Percentiles rank a stretch among this genome's conserved stretches.
Conservation (phyloP, 495 filamentous ascomycete genomes). For the Clohesyomyces aquaticus region DNA sequence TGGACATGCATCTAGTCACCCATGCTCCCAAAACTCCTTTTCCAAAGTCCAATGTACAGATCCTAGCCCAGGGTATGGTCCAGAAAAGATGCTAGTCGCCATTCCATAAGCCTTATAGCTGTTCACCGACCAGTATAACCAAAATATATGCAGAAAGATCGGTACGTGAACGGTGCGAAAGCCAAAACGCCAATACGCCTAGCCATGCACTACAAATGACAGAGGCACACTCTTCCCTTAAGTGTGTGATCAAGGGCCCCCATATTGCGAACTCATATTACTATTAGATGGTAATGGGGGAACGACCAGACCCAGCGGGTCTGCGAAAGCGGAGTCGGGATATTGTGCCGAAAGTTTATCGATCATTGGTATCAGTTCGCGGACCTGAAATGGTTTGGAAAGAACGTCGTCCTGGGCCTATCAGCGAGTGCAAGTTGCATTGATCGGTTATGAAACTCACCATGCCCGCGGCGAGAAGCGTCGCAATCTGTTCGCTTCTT, state of each 20-base stretch:
- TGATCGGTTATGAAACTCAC: conserved; percentile 45
- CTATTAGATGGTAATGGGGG: too few relatives aligned
- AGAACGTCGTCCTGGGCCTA: conserved; percentile 70
- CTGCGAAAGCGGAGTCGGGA: neutral
- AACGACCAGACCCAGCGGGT: neutral
- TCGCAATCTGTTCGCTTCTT: conserved; percentile 65
- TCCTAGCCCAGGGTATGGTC: neutral
- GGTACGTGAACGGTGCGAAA: too few relatives aligned
- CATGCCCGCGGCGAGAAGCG: conserved; percentile 71
- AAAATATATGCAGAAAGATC: neutral
- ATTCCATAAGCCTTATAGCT: neutral
- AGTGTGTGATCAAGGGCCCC: too few relatives aligned
- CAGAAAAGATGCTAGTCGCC: neutral
- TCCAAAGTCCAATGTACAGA: too few relatives aligned
- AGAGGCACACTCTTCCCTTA: too few relatives aligned
- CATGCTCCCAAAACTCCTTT: too few relatives aligned
- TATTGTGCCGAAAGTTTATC: conserved; percentile 40
- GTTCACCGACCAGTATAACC: neutral
- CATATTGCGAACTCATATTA: too few relatives aligned
- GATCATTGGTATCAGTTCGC: conserved; percentile 72
- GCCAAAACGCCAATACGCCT: too few relatives aligned
- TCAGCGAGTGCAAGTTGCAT: neutral
- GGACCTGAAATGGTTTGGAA: conserved; percentile 77
- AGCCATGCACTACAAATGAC: too few relatives aligned
- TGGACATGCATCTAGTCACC: too few relatives aligned